Percentiles rank a stretch among this genome's conserved stretches.
Conservation (phyloP, 2,329 filamentous ascomycete species). For the Penicillium sp. region DNA sequence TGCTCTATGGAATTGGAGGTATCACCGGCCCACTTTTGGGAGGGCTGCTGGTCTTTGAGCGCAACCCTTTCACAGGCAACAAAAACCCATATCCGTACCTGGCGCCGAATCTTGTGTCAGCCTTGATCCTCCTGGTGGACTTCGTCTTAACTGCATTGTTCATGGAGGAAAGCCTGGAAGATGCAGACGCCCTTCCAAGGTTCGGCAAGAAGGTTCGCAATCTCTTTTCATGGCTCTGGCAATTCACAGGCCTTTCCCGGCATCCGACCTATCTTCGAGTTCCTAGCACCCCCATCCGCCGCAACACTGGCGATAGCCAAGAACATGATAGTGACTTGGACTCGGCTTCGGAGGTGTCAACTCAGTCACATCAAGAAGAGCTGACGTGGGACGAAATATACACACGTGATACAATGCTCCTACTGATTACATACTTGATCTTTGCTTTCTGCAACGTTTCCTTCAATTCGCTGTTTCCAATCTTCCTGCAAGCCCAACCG, state of each 20-base stretch:
- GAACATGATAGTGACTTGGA: constrained; percentile 44
- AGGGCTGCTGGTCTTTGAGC: constrained; percentile 67
- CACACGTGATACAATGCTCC: constrained; percentile 73
- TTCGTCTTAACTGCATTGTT: constrained; percentile 70
- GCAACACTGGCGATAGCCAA: constrained; percentile 21
- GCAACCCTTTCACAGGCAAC: constrained; percentile 52
- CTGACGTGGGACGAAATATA: constrained; percentile 58
- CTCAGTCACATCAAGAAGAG: constrained; percentile 42
- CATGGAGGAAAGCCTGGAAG: constrained; percentile 79
- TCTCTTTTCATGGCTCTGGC: constrained; percentile 64
- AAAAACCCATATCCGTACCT: constrained; percentile 71
- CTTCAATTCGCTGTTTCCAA: constrained; percentile 91
- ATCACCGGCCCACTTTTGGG: constrained; percentile 92
- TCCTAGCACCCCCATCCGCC: constrained; percentile 23
- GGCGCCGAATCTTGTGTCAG: constrained; percentile 73
- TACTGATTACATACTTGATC: constrained; percentile 80
- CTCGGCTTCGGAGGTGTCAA: constrained; percentile 40
- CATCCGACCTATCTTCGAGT: constrained; percentile 56
- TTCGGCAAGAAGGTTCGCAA: constrained; percentile 55
- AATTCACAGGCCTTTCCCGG: constrained; percentile 55
- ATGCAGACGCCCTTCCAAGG: constrained; percentile 57
- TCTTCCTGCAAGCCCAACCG: constrained; percentile 71
- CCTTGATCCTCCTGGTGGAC: constrained; percentile 65
- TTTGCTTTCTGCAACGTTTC: constrained; percentile 93
- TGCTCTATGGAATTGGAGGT: constrained; percentile 91